A percentile compares a stretch with the other conserved stretches of the same genome.
Conservation (phyloP, 805 yeast species). For the Diddensiella santjacobensis region DNA sequence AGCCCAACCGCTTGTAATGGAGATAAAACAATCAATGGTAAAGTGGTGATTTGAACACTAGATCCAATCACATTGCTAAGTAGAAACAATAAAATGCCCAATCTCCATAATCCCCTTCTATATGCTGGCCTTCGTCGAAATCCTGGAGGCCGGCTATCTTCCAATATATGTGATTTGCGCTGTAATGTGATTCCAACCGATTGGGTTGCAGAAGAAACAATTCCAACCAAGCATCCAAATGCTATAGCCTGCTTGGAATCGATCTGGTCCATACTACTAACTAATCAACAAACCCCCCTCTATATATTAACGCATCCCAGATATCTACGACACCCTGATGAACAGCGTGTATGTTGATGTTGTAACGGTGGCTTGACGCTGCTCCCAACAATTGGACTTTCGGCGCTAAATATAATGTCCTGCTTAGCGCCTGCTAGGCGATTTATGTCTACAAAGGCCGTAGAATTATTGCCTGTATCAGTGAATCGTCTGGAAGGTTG, state of each 20-base stretch:
- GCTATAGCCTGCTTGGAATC: constrained; percentile 31
- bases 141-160: constrained; percentile 33
- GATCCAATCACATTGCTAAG: constrained; percentile 76
- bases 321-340: no score
- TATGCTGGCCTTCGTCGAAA: constrained; percentile 36
- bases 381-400: no score
- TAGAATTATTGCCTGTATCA: neutral
- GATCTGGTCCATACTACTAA: constrained; percentile 6
- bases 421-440: no score
- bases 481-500: neutral
- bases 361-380: no score
- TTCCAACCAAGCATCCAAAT: constrained; percentile 66
- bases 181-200: constrained; percentile 80
- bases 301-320: no score
- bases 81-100: constrained; percentile 69
- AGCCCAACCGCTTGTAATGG: constrained; percentile 85
- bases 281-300: no score
- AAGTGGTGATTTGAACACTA: constrained; percentile 73
- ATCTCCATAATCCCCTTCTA: constrained; percentile 56
- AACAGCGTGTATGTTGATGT: no score
- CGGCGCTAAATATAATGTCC: no score
- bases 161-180: constrained; percentile 65
- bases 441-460: no score
- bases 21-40: constrained; percentile 74
- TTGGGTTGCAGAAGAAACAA: constrained; percentile 72